A percentile compares a stretch with the other conserved stretches of the same genome.
These are phyloP conservation scores for Eucommia ulmoides DNA, from an alignment of 257 asterid genomes.

Conservation along the genomic window DNA sequence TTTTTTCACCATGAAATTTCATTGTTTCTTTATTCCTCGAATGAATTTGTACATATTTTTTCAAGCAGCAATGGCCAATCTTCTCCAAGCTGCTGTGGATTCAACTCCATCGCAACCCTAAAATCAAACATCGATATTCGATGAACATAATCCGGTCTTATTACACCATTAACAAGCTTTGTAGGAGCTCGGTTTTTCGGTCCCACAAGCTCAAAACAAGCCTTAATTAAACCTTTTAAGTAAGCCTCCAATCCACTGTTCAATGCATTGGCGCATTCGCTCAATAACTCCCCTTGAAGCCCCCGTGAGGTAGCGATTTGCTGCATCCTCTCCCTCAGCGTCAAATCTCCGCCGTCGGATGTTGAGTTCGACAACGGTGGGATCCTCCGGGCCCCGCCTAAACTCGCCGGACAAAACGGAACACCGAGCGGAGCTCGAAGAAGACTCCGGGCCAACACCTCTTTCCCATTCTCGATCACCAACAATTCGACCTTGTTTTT, in stretches of 20 bases:
- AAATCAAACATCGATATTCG: constrained; percentile 65
- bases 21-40: constrained; percentile 38
- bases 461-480: constrained; percentile 1
- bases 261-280: constrained; percentile 52
- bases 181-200: constrained; percentile 28
- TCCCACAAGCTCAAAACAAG: constrained; percentile 49
- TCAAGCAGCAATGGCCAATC: constrained; percentile 88
- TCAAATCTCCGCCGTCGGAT: not conserved
- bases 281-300: constrained; percentile 56
- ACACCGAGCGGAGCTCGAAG: constrained; percentile 4
- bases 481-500: not conserved
- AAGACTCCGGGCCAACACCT: not conserved
- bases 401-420: constrained; percentile 4
- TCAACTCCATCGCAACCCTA: constrained; percentile 81
- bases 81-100: constrained; percentile 75
- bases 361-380: not conserved
- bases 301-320: constrained; percentile 15
- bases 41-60: constrained; percentile 50
- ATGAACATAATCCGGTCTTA: constrained; percentile 46
- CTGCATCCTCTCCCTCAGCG: constrained; percentile 3
- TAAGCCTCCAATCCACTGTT: constrained; percentile 67
- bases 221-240: constrained; percentile 52
- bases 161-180: constrained; percentile 57
- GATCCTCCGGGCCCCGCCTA: constrained; percentile 4
- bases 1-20: constrained; percentile 20